Percentiles rank a stretch among this genome's conserved stretches.
phyloP scores from a whole-genome alignment of 139 green algal genomes.

The Coelastrella sp. region DNA sequence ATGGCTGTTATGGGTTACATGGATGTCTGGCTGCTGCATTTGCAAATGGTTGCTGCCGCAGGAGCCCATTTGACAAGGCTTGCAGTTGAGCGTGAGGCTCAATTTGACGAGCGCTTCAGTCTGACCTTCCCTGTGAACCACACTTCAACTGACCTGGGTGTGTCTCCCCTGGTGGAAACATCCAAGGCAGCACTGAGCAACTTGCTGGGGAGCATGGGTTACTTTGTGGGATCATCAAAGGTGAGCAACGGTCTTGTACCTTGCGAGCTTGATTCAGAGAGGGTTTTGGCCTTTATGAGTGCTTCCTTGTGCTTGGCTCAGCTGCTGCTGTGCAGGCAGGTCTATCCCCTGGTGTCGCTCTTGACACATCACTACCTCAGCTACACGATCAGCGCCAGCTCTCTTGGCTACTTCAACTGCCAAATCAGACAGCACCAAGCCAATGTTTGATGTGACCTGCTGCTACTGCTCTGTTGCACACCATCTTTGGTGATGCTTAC shows the following conservation, averaged over 20 bases:
- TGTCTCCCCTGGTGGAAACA: constrained; percentile 39
- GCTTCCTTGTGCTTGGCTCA: no score
- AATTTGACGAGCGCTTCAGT: constrained; percentile 67
- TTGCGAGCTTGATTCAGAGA: not conserved
- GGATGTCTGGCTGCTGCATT: not conserved
- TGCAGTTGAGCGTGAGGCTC: constrained; percentile 44
- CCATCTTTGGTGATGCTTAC: no score
- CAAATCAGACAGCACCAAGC: not conserved
- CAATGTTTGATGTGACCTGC: not conserved
- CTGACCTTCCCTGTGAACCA: not conserved
- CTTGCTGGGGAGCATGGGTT: constrained; percentile 93
- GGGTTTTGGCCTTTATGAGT: no score
- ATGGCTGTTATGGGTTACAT: no score
- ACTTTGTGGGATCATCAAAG: constrained; percentile 89
- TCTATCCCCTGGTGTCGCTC: no score
- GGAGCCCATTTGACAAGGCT: constrained; percentile 44
- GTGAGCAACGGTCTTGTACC: constrained; percentile 4
- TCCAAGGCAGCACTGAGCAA: constrained; percentile 88
- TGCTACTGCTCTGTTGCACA: not conserved
- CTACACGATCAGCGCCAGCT: no score
- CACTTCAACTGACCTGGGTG: not conserved
- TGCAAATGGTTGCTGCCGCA: constrained; percentile 16
- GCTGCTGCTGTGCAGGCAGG: no score
- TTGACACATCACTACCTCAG: no score
- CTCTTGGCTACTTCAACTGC: no score